Evolutionary conservation across 1,139 yeast species (phyloP).

Genomic region (Hemisphaericaspora xylanilytica): DNA sequence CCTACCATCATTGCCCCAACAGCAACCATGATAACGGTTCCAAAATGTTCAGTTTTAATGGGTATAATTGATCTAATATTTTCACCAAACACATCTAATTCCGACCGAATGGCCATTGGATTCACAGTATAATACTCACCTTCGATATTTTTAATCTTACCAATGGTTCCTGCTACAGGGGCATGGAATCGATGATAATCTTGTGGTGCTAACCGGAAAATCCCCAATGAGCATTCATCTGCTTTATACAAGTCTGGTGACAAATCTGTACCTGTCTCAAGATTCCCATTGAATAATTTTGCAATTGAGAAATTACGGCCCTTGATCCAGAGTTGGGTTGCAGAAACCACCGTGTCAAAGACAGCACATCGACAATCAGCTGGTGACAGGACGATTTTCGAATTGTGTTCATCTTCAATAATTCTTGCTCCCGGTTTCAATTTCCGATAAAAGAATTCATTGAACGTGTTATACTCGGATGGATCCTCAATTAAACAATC

Average conservation of each 20-base stretch:
- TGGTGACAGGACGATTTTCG: constrained; percentile 62
- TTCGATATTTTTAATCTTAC: constrained; percentile 62
- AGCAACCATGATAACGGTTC: constrained; percentile 72
- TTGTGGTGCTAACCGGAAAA: constrained; percentile 92
- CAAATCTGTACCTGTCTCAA: constrained; percentile 44
- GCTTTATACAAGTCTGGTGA: constrained; percentile 36
- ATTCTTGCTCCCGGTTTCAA: constrained; percentile 71
- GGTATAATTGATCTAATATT: constrained; percentile 79
- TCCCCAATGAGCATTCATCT: constrained; percentile 59
- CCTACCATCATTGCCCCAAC: constrained; percentile 99
- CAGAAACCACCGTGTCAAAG: constrained; percentile 58
- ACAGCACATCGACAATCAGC: constrained; percentile 88
- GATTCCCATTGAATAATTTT: constrained; percentile 61
- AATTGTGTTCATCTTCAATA: constrained; percentile 55
- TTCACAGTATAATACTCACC: constrained; percentile 96
- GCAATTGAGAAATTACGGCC: constrained; percentile 73
- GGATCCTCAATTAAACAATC: constrained; percentile 60
- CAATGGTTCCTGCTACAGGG: constrained; percentile 75
- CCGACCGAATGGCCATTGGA: constrained; percentile 93
- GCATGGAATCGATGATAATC: constrained; percentile 94
- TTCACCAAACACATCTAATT: constrained; percentile 89
- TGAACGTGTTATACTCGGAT: constrained; percentile 63
- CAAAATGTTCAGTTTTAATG: constrained; percentile 70
- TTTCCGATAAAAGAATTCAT: constrained; percentile 83
- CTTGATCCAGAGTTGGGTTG: constrained; percentile 86